phyloP scores from a whole-genome alignment of 345 rosid species.

The Carallia pectinifolia region DNA sequence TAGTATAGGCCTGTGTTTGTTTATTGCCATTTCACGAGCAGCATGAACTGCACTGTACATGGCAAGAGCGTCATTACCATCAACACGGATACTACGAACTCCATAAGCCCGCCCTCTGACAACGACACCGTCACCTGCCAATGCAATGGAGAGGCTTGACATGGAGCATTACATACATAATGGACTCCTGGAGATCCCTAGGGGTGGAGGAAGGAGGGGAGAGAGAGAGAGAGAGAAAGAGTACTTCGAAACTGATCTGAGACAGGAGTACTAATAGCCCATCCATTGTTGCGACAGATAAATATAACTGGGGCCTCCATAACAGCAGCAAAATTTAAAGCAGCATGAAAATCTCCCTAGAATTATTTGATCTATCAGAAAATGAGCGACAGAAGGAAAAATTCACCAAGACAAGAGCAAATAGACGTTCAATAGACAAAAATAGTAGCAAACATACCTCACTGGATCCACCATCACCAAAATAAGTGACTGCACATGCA shows the following conservation, averaged over 20 bases:
- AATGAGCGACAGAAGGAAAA: not conserved
- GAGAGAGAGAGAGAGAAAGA: not conserved
- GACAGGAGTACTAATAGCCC: slow-evolving; percentile 85
- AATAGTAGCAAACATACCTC: slow-evolving; percentile 43
- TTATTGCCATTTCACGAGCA: slow-evolving; percentile 75
- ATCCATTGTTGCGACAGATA: slow-evolving; percentile 84
- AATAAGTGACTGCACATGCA: slow-evolving; percentile 69
- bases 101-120: slow-evolving; percentile 87
- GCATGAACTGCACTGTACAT: slow-evolving; percentile 66
- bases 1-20: slow-evolving; percentile 68
- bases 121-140: slow-evolving; percentile 80
- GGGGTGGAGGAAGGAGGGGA: not conserved
- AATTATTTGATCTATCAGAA: slow-evolving; percentile 20
- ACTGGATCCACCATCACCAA: slow-evolving; percentile 83
- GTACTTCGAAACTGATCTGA: slow-evolving; percentile 89
- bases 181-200: too few species aligned
- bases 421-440: not conserved
- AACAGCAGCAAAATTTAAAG: slow-evolving; percentile 70
- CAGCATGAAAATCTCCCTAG: slow-evolving; percentile 89
- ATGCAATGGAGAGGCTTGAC: not conserved
- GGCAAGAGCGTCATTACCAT: slow-evolving; percentile 93
- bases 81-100: slow-evolving; percentile 76
- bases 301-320: slow-evolving; percentile 79
- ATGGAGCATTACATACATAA: not conserved
- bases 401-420: not conserved